Percentiles rank a stretch among this genome's conserved stretches.
phyloP scores from a whole-genome alignment of 129 eudicot genomes.

The Solidago caesia region DNA sequence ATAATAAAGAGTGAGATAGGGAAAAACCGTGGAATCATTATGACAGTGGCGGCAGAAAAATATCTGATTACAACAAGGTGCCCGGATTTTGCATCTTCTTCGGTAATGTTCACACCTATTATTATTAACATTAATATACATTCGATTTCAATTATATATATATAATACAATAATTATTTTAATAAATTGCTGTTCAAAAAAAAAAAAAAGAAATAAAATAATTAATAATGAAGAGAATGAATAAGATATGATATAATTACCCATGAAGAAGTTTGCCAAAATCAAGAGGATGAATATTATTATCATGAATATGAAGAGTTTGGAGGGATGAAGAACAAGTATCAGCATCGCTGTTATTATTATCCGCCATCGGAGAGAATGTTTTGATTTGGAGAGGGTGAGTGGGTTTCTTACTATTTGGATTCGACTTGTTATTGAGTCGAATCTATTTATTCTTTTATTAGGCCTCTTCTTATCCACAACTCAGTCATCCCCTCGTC shows the following conservation, averaged over 20 bases:
- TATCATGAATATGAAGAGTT: too few relatives aligned
- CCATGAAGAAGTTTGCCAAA: conserved; percentile 57
- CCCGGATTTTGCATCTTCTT: conserved; percentile 77
- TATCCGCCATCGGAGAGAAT: conserved; percentile 17
- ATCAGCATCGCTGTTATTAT: not conserved
- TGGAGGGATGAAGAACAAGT: not conserved
- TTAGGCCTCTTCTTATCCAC: too few relatives aligned
- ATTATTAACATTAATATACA: not conserved
- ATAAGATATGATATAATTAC: conserved; percentile 26
- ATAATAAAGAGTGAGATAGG: not conserved
- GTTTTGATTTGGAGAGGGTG: too few relatives aligned
- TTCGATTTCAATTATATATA: not conserved
- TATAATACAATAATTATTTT: too few relatives aligned
- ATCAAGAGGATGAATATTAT: conserved; percentile 31
- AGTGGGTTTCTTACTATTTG: not conserved
- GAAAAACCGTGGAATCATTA: conserved; percentile 68
- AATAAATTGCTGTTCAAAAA: too few relatives aligned
- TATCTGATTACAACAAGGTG: conserved; percentile 84
- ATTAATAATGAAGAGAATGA: not conserved
- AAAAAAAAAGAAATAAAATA: too few relatives aligned
- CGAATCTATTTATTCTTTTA: too few relatives aligned
- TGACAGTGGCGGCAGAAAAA: conserved; percentile 92
- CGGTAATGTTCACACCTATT: conserved; percentile 79
- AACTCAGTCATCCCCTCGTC: too few relatives aligned
- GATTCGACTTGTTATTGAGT: too few relatives aligned